phyloP scores from a whole-genome alignment of 78 protist species.

The Protostelium mycophagum region DNA sequence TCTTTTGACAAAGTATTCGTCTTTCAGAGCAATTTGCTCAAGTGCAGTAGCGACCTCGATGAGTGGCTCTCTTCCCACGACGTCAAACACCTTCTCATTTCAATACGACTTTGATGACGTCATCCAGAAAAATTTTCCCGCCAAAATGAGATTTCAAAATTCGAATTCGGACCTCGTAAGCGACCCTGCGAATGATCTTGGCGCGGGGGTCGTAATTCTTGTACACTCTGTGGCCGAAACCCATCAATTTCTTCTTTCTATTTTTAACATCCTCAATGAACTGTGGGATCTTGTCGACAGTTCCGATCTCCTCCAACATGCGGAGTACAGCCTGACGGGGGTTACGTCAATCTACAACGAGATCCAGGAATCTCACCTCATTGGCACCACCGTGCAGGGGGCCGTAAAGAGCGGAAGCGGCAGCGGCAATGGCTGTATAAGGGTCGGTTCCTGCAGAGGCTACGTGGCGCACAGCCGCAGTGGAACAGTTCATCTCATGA shows the following conservation, averaged over 20 bases:
- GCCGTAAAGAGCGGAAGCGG: constrained; percentile 75
- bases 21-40: constrained; percentile 56
- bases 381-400: constrained; percentile 85
- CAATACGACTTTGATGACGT: neutral
- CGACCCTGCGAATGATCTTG: constrained; percentile 30
- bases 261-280: constrained; percentile 44
- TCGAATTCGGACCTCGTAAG: constrained; percentile 20
- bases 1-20: constrained; percentile 64
- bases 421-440: constrained; percentile 56
- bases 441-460: constrained; percentile 59
- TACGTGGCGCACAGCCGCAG: constrained; percentile 72
- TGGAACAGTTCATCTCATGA: constrained; percentile 81
- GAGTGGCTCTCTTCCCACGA: constrained; percentile 30
- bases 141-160: neutral
- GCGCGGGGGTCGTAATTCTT: constrained; percentile 81
- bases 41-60: constrained; percentile 64
- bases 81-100: constrained; percentile 17
- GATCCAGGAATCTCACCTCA: constrained; percentile 14
- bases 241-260: constrained; percentile 62
- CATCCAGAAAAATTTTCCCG: no score
- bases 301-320: constrained; percentile 74
- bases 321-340: constrained; percentile 53
- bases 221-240: constrained; percentile 85
- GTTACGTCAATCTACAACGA: neutral
- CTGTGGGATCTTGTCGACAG: constrained; percentile 38